These are phyloP conservation scores for Mycena metata DNA, from an alignment of 768 basidiomycete genomes.

Conservation along the genomic window DNA sequence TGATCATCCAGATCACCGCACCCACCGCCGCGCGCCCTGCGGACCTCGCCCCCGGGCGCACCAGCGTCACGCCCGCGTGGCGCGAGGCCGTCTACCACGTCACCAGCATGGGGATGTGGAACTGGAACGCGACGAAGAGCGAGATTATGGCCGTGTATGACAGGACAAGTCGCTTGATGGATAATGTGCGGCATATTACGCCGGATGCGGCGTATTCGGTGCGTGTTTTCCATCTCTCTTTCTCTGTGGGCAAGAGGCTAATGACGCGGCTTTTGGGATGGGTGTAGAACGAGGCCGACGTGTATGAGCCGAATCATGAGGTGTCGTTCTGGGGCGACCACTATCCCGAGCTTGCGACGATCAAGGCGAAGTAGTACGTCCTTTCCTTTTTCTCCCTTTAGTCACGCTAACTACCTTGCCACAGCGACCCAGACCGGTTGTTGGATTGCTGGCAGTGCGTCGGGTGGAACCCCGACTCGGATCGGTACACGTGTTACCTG, in stretches of 20 bases:
- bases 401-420: background rate
- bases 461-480: constrained; percentile 41
- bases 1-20: constrained; percentile 58
- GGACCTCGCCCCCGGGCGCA: constrained; percentile 51
- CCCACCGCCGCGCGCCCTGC: constrained; percentile 40
- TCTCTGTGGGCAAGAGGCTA: no score
- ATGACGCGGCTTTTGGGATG: no score
- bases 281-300: constrained; percentile 62
- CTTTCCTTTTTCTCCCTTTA: background rate
- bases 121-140: constrained; percentile 57
- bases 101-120: constrained; percentile 59
- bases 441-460: constrained; percentile 68
- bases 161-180: constrained; percentile 53
- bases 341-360: constrained; percentile 53
- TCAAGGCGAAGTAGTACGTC: constrained; percentile 64
- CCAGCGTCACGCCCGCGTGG: constrained; percentile 63
- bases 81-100: constrained; percentile 57
- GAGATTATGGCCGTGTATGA: constrained; percentile 53
- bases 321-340: constrained; percentile 61
- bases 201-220: constrained; percentile 62
- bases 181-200: constrained; percentile 56
- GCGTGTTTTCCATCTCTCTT: constrained; percentile 33
- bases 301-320: constrained; percentile 61
- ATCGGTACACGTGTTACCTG: constrained; percentile 29
- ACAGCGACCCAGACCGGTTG: constrained; percentile 61